Conservation (phyloP, 2,329 filamentous ascomycete genomes). For the Bretziella fagacearum region DNA sequence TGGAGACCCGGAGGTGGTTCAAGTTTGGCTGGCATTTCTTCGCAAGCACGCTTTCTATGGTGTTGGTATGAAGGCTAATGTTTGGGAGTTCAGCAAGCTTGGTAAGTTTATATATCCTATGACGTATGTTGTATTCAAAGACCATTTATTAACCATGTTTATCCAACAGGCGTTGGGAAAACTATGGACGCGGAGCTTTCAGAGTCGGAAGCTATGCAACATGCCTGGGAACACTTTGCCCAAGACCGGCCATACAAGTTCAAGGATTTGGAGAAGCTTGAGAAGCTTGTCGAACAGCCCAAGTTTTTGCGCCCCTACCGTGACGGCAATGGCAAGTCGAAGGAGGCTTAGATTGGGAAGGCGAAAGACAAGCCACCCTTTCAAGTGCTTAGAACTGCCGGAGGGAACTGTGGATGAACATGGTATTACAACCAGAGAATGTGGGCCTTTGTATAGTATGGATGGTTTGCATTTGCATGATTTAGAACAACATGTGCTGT, state of each 20-base stretch:
- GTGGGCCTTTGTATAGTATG: not conserved
- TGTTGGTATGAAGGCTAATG: conserved; percentile 97
- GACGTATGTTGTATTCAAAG: not conserved
- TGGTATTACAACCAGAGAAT: too few species aligned
- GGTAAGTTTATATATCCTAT: conserved; percentile 23
- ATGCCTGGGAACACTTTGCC: conserved; percentile 13
- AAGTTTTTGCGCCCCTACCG: conserved; percentile 14
- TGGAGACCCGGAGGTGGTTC: conserved; percentile 72
- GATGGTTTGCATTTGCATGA: conserved; percentile 1
- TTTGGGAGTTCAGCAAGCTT: conserved; percentile 70
- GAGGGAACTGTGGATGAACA: not conserved
- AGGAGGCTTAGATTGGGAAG: not conserved
- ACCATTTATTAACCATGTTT: not conserved
- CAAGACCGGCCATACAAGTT: conserved; percentile 14
- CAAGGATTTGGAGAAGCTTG: conserved; percentile 12
- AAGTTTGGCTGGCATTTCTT: conserved; percentile 83
- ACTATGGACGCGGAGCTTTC: conserved; percentile 13
- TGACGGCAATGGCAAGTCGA: not conserved
- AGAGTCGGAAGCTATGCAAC: conserved; percentile 10
- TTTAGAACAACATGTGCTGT: conserved; percentile 2
- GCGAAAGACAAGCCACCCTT: not conserved
- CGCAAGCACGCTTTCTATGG: conserved; percentile 86
- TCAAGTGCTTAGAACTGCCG: not conserved
- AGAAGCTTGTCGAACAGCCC: conserved; percentile 12
- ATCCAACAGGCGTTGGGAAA: conserved; percentile 11